phyloP scores from a whole-genome alignment of 2,329 filamentous ascomycete species.

The Talaromyces sp. region DNA sequence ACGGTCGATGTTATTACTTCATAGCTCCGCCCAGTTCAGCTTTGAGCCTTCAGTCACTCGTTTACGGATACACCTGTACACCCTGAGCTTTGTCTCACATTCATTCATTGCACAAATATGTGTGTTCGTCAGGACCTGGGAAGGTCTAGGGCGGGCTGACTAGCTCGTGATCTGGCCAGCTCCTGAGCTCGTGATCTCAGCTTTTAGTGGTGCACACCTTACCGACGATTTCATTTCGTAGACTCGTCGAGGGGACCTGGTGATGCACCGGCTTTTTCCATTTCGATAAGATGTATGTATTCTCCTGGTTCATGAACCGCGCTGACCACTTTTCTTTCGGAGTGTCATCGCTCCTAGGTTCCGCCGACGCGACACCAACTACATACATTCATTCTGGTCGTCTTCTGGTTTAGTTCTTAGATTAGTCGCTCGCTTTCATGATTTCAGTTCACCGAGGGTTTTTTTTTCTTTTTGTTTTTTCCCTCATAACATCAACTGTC shows the following conservation, averaged over 20 bases:
- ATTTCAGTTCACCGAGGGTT: neutral
- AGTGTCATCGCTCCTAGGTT: neutral
- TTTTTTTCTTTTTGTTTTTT: neutral
- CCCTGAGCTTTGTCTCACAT: neutral
- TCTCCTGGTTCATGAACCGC: neutral
- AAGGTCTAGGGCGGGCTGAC: conserved; percentile 5
- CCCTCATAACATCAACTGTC: neutral
- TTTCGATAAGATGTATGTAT: neutral
- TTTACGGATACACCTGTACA: neutral
- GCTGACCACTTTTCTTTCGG: neutral
- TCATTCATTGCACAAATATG: neutral
- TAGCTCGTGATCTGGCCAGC: conserved; percentile 2
- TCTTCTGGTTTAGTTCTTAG: no score
- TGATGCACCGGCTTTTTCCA: neutral
- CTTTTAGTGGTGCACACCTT: neutral
- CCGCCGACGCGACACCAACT: neutral
- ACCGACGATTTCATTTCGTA: neutral
- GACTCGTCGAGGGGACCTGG: neutral
- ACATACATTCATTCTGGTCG: no score
- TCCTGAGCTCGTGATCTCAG: conserved; percentile 12
- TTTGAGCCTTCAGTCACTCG: neutral
- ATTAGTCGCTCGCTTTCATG: no score
- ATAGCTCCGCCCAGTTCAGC: neutral
- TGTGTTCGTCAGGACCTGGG: conserved; percentile 7
- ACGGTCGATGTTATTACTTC: neutral